phyloP scores from a whole-genome alignment of 805 yeast genomes.

The Hagleromyces aurorensis region DNA sequence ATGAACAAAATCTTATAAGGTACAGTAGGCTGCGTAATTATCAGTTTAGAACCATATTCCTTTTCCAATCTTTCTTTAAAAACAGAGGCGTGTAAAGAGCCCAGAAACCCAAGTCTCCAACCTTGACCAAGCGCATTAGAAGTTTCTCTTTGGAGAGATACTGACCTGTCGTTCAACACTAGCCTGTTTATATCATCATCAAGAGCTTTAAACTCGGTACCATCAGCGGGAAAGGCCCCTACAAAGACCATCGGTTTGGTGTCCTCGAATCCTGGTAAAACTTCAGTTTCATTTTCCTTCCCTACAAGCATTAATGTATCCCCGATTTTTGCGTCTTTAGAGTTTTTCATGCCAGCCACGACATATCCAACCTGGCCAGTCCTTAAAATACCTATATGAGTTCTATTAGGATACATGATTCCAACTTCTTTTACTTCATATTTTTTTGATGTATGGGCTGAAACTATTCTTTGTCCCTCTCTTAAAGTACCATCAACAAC shows the following conservation, averaged over 20 bases:
- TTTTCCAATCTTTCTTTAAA: conserved; percentile 86
- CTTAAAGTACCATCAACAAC: conserved; percentile 75
- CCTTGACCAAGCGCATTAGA: conserved; percentile 95
- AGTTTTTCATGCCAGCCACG: conserved; percentile 88
- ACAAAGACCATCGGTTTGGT: conserved; percentile 98
- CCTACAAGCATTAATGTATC: conserved; percentile 74
- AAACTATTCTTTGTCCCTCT: conserved; percentile 65
- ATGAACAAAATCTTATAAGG: conserved; percentile 73
- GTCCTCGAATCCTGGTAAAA: conserved; percentile 92
- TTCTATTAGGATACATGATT: conserved; percentile 86
- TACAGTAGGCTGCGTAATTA: conserved; percentile 92
- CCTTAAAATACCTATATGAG: conserved; percentile 50
- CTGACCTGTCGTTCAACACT: conserved; percentile 88
- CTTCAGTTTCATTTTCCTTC: conserved; percentile 46
- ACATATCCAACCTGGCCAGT: conserved; percentile 96
- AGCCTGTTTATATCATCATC: conserved; percentile 86
- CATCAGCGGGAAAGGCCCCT: conserved; percentile 96
- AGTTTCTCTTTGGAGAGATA: conserved; percentile 79
- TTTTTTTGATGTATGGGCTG: conserved; percentile 66
- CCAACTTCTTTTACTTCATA: conserved; percentile 93
- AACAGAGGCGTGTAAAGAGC: conserved; percentile 91
- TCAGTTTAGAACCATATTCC: conserved; percentile 88
- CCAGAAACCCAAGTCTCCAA: conserved; percentile 93
- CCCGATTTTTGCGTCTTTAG: conserved; percentile 82
- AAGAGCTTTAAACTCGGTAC: conserved; percentile 77